Evolutionary conservation across 2,329 filamentous ascomycete species (phyloP).

Genomic region (Pleurostoma richardsiae): DNA sequence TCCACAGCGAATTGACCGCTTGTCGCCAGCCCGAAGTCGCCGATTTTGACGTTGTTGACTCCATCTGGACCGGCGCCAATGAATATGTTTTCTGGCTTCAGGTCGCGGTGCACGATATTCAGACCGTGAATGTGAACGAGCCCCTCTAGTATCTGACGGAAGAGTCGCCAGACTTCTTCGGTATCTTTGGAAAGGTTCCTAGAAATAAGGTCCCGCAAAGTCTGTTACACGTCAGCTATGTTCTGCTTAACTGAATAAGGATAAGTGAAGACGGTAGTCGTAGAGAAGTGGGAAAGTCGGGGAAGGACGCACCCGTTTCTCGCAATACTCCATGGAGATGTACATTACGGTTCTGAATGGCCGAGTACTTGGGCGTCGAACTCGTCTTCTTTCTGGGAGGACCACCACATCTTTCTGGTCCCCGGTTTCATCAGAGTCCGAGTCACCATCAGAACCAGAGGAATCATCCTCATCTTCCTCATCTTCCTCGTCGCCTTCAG

Average conservation of each 20-base stretch:
- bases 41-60: constrained; percentile 86
- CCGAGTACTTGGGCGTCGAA: constrained; percentile 33
- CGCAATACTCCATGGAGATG: constrained; percentile 99
- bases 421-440: constrained; percentile 20
- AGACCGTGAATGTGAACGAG: constrained; percentile 84
- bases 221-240: constrained; percentile 36
- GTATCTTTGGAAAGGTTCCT: constrained; percentile 68
- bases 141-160: constrained; percentile 87
- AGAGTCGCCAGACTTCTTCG: constrained; percentile 82
- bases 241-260: constrained; percentile 2
- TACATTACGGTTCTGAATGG: constrained; percentile 73
- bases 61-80: constrained; percentile 66
- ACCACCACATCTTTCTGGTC: neutral
- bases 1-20: constrained; percentile 72
- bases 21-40: constrained; percentile 92
- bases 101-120: constrained; percentile 89
- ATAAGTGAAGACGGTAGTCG: neutral
- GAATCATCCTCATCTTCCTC: constrained; percentile 37
- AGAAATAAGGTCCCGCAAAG: constrained; percentile 80
- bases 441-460: constrained; percentile 28
- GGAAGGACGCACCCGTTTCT: constrained; percentile 62
- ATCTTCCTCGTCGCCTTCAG: constrained; percentile 33
- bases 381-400: constrained; percentile 13
- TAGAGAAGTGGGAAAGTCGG: neutral
- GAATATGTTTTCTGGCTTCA: constrained; percentile 97